Conservation (phyloP, 1,139 yeast genomes). For the Hemisphaericaspora subhashii region DNA sequence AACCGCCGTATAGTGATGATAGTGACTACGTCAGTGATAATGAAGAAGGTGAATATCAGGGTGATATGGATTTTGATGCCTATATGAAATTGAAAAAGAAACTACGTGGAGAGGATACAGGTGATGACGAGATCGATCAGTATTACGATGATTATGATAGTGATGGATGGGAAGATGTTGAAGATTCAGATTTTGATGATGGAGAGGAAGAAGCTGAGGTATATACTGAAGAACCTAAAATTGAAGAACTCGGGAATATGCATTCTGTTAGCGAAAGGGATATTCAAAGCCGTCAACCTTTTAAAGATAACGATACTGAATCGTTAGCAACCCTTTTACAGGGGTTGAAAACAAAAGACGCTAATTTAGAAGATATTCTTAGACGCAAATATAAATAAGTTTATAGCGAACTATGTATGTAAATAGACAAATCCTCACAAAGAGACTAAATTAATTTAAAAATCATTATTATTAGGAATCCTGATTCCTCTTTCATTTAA, state of each 20-base stretch:
- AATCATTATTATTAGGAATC: slow-evolving; percentile 16
- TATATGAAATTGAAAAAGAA: slow-evolving; percentile 12
- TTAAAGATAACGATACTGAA: slow-evolving; percentile 10
- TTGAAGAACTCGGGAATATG: slow-evolving; percentile 9
- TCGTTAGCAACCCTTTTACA: slow-evolving; percentile 9
- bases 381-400: slow-evolving; percentile 6
- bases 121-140: slow-evolving; percentile 6
- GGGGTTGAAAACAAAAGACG: slow-evolving; percentile 8
- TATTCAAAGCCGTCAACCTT: background rate
- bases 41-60: slow-evolving; percentile 18
- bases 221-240: slow-evolving; percentile 7
- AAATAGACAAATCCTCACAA: too few relatives aligned
- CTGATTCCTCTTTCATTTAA: slow-evolving; percentile 49
- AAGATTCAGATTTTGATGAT: slow-evolving; percentile 8
- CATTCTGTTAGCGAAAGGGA: slow-evolving; percentile 4
- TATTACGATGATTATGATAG: slow-evolving; percentile 8
- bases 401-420: too few relatives aligned
- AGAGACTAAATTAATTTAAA: background rate
- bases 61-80: slow-evolving; percentile 17
- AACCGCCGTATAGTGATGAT: slow-evolving; percentile 21
- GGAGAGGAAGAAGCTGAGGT: slow-evolving; percentile 8
- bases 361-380: slow-evolving; percentile 10
- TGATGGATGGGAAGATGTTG: slow-evolving; percentile 11
- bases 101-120: slow-evolving; percentile 5
- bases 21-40: slow-evolving; percentile 22